Percentiles rank a stretch among this genome's conserved stretches.
Evolutionary conservation across 257 asterid species (phyloP).

Genomic region (Solanum chilense): DNA sequence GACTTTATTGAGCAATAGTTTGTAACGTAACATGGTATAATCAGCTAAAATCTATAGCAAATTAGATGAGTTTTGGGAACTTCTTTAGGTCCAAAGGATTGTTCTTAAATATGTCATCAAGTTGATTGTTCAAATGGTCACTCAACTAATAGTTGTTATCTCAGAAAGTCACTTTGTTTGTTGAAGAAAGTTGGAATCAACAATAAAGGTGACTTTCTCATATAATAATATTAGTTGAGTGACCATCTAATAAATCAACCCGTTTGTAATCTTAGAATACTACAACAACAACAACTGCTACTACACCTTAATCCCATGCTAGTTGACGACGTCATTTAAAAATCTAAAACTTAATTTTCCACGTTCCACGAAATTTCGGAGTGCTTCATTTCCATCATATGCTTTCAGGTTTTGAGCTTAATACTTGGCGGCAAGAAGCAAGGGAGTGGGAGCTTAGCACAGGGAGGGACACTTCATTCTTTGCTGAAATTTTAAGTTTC

Average conservation of each 20-base stretch:
- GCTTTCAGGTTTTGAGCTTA: not conserved
- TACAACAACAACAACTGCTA: not conserved
- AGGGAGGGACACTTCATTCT: not conserved
- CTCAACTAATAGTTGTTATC: not conserved
- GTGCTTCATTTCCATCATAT: not conserved
- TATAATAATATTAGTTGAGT: not conserved
- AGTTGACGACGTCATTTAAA: not conserved
- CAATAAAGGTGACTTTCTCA: not conserved
- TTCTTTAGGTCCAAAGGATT: not conserved
- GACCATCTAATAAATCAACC: not conserved
- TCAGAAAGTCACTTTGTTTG: not conserved
- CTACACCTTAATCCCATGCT: not conserved
- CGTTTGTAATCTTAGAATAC: not conserved
- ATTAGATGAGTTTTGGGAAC: not conserved
- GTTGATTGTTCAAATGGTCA: not conserved
- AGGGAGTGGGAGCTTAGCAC: not conserved
- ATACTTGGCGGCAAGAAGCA: not conserved
- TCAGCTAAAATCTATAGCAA: not conserved
- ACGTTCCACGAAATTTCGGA: too few relatives aligned
- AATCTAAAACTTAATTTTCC: not conserved
- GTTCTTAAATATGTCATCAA: not conserved
- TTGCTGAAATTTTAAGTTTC: not conserved
- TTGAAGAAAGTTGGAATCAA: not conserved
- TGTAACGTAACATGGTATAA: not conserved
- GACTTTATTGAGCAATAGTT: not conserved